Evolutionary conservation across 768 basidiomycete genomes (phyloP), one percentile per base, ranked within the genome.

Genomic region (Hortiboletus campestris): DNA sequence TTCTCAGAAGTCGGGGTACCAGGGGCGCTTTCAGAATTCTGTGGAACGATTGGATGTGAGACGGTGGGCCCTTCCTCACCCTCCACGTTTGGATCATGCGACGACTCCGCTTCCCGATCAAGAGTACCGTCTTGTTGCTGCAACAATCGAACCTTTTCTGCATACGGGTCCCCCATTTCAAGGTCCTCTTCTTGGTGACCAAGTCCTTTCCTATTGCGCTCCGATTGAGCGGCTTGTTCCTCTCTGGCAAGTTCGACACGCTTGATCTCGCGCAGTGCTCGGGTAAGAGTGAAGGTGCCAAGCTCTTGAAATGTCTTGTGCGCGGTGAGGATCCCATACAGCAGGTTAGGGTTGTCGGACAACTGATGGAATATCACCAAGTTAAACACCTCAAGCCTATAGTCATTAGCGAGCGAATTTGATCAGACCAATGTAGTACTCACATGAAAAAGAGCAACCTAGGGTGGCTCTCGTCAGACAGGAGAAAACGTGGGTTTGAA

Each of bases 381-480:
- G 69, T 94, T 97, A 76, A 99, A 94, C 2, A 88, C 84, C 69
- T 99, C 97, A 42, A 98, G 79, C 80, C 91, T 94, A 59, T 45
- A 14, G 11, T 29, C 39, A 9, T 42, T 28, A 20, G 35, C 34
- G 48, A 49, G 44, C 12, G 43, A 28, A 35, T 44, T 36, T 25
- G 16, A 57, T 14, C 11, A 59, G 45, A 32, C 13, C 13, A 44
- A 29, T 6, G 19, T 12, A 44, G 32, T 28, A 71, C 84, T 57
- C 58, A 92, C 91, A 94, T 87, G 69, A 93, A 97, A 73, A 91
- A 98, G 32, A 98, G 79, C 31, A 98, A 74, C 57, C 97, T 76
- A 2, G 97, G 97, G 67, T 98, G 94, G 8, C 95, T 93, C 72
- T 98, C 97, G 59, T 98, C 97, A 3, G 91, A 86, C 19, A 99